Percentiles rank a stretch among this genome's conserved stretches.
Conservation (phyloP, 495 filamentous ascomycete genomes). For the Geopyxis carbonaria region DNA sequence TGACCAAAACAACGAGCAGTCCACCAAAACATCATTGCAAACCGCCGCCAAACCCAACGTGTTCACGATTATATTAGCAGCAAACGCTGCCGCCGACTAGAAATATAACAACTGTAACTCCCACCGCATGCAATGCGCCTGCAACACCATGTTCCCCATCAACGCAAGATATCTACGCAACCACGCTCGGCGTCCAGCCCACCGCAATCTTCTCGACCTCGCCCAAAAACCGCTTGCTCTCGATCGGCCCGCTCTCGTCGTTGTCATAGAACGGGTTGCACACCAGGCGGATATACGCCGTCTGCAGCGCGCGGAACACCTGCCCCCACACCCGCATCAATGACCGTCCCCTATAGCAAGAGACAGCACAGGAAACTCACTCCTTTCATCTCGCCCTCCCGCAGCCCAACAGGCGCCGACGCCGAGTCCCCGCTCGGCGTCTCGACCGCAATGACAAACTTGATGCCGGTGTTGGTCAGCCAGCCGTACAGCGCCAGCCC, state of each 20-base stretch:
- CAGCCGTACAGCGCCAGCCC: slow-evolving; percentile 81
- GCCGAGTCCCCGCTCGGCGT: slow-evolving; percentile 29
- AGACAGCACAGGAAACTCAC: slow-evolving; percentile 37
- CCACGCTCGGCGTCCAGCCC: slow-evolving; percentile 38
- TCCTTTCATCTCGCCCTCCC: slow-evolving; percentile 67
- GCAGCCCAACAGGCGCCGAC: slow-evolving; percentile 37
- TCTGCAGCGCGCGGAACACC: slow-evolving; percentile 83
- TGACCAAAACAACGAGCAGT: too few species aligned
- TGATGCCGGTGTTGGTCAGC: slow-evolving; percentile 90
- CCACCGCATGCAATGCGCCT: slow-evolving; percentile 1
- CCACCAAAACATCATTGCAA: too few species aligned
- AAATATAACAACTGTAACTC: slow-evolving; percentile 7
- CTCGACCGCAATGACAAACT: slow-evolving; percentile 76
- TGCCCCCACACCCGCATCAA: slow-evolving; percentile 19
- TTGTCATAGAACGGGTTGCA: slow-evolving; percentile 93
- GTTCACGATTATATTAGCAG: too few species aligned
- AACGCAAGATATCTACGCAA: slow-evolving; percentile 16
- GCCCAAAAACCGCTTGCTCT: slow-evolving; percentile 57
- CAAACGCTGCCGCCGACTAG: too few species aligned
- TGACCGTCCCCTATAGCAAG: slow-evolving; percentile 1
- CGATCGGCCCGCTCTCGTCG: slow-evolving; percentile 70
- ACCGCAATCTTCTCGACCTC: slow-evolving; percentile 79
- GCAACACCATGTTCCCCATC: neutral
- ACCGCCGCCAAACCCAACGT: too few species aligned
- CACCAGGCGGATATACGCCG: slow-evolving; percentile 70